Evolutionary conservation across 495 filamentous ascomycete genomes (phyloP).

Genomic region (Neurospora sp.): DNA sequence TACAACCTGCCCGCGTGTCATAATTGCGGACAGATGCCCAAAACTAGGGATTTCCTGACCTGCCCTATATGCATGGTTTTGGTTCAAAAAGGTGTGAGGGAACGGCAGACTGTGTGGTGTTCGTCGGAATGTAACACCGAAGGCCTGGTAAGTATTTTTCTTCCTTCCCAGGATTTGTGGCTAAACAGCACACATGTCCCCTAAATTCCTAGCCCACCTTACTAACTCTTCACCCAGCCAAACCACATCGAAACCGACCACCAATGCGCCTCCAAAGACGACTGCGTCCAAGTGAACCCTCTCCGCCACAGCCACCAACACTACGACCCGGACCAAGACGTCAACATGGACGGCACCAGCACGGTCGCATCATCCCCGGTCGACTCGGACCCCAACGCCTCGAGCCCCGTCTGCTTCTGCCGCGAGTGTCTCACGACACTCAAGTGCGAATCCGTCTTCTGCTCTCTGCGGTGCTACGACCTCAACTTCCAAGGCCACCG

Average conservation of each 20-base stretch:
- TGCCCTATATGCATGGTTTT: slow-evolving; percentile 34
- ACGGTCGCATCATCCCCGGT: neutral
- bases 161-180: neutral
- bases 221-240: slow-evolving; percentile 4
- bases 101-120: slow-evolving; percentile 30
- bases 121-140: slow-evolving; percentile 29
- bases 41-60: slow-evolving; percentile 19
- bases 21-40: slow-evolving; percentile 22
- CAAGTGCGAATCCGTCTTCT: slow-evolving; percentile 26
- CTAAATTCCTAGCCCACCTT: too few species aligned
- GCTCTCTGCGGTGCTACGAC: slow-evolving; percentile 29
- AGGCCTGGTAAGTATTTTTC: slow-evolving; percentile 27
- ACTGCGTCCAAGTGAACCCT: slow-evolving; percentile 10
- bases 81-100: slow-evolving; percentile 11
- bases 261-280: slow-evolving; percentile 12
- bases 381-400: neutral
- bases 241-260: slow-evolving; percentile 12
- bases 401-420: slow-evolving; percentile 22
- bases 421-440: slow-evolving; percentile 28
- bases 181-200: neutral
- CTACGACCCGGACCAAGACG: neutral
- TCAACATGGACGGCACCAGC: slow-evolving; percentile 1
- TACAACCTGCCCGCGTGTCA: slow-evolving; percentile 27
- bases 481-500: slow-evolving; percentile 32
- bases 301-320: neutral